A percentile compares a stretch with the other conserved stretches of the same genome.
These are phyloP conservation scores for Aspergillus amoenus DNA, from an alignment of 2,329 filamentous ascomycete genomes.

Conservation along the genomic window DNA sequence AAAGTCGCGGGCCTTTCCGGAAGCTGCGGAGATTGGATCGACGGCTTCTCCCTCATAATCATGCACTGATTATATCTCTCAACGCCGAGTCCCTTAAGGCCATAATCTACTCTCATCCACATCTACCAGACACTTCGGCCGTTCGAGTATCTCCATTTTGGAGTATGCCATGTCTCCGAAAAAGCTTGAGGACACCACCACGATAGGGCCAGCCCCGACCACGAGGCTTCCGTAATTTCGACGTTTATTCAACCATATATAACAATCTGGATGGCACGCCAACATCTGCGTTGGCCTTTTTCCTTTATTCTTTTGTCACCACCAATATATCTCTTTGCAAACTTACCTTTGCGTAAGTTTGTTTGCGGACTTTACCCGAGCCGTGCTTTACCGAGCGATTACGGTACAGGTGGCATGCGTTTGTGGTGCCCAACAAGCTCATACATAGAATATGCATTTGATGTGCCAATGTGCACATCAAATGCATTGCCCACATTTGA, in stretches of 20 bases:
- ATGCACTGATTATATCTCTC: conserved; percentile 53
- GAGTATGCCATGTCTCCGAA: not conserved
- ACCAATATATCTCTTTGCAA: not conserved
- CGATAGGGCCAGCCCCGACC: not conserved
- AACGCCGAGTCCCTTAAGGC: not conserved
- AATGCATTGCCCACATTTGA: conserved; percentile 7
- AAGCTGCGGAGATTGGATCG: conserved; percentile 75
- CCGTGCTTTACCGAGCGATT: not conserved
- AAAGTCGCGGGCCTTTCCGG: conserved; percentile 85
- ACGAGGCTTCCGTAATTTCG: not conserved
- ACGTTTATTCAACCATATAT: not conserved
- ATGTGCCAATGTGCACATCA: not conserved
- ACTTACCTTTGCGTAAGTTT: not conserved
- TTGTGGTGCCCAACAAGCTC: not conserved
- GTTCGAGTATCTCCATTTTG: not conserved
- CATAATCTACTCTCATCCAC: not conserved
- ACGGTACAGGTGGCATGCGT: not conserved
- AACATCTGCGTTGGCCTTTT: not conserved
- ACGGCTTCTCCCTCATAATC: conserved; percentile 81
- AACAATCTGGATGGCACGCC: conserved; percentile 2
- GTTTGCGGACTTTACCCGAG: not conserved
- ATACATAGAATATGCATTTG: not conserved
- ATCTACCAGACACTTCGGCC: not conserved
- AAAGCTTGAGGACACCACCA: not conserved
- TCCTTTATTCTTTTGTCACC: not conserved